Evolutionary conservation across 345 rosid genomes (phyloP), one percentile per base, ranked within the genome.

Genomic region (Eucalyptus cladocalyx): DNA sequence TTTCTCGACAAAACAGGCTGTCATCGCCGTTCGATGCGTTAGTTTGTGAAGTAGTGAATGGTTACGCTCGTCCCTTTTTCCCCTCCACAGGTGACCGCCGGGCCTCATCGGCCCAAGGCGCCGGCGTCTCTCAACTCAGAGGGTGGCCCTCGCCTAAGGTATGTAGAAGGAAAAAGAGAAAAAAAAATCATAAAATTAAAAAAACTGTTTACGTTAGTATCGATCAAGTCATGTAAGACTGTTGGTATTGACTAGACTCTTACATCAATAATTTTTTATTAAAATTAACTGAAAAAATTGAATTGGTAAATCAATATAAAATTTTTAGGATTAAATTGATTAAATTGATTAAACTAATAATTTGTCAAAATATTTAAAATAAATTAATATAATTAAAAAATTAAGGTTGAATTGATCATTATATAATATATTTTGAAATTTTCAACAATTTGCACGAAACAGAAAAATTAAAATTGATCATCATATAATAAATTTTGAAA

Each of bases 201-300:
- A 56, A 56, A 56, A 24, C 0, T 56, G 1, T 56, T 26, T 5
- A 56, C 1, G 0, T 56, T 24, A 9, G 1, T 56, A 10, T 9
- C 0, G 0, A 0, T 4, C 1, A 56, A 4, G 0, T 0, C 0
- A 24, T 2, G 1, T 24, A 10, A 2, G 6, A 56, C 1, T 9
- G 0, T 56, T 24, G 1, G 2, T 6, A 0, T 24, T 10, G 6
- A 56, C 3, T 56, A 56, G 13, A 24, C 1, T 10, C 1, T 24
- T 24, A 23, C 0, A 4, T 9, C 6, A 56, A 4, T 0, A 0
- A 56, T 56, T 4, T 5, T 3, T 5, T 0, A 56, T 56, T 26
- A 56, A 56, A 56, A 56, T 24, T 9, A 24, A 24, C 0, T 0
- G 3, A 23, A 24, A 56, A 23, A 10, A 24, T 1, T 56, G 6